phyloP scores from a whole-genome alignment of 2,329 filamentous ascomycete species.

The Colletotrichum caudatum region DNA sequence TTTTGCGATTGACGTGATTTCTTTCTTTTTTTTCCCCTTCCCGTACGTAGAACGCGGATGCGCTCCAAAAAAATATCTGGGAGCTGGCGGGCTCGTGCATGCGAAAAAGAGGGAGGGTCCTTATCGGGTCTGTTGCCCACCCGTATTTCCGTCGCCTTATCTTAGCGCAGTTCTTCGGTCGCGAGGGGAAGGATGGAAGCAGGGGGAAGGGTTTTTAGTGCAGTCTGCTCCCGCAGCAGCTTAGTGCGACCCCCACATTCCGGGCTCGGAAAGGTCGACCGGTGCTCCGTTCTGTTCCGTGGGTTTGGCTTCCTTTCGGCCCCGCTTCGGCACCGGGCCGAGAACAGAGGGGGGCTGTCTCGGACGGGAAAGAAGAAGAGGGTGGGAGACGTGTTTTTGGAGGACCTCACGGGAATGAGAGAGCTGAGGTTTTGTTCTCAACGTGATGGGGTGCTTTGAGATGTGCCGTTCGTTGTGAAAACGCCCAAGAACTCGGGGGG shows the following conservation, averaged over 20 bases:
- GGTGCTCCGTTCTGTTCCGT: neutral
- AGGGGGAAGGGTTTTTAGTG: slow-evolving; percentile 1
- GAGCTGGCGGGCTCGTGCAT: slow-evolving; percentile 3
- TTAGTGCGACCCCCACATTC: slow-evolving; percentile 15
- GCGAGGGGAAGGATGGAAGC: neutral
- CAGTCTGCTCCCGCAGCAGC: slow-evolving; percentile 1
- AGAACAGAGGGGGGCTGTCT: neutral
- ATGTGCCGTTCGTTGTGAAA: neutral
- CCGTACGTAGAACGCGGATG: neutral
- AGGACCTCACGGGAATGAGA: neutral
- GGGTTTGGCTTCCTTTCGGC: neutral
- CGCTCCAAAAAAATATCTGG: slow-evolving; percentile 15
- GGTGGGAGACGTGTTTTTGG: neutral
- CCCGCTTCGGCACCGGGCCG: slow-evolving; percentile 20
- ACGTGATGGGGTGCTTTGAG: neutral
- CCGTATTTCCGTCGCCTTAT: neutral
- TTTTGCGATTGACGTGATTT: neutral
- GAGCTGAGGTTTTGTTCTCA: neutral
- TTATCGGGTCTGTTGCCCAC: neutral
- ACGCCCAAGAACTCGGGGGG: neutral
- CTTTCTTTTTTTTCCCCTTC: neutral
- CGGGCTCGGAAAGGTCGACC: neutral
- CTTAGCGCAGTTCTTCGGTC: slow-evolving; percentile 15
- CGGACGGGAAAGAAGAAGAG: neutral
- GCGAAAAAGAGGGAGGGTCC: neutral